Base-by-base conservation (phyloP, 2,329 filamentous ascomycete genomes). In the Diaporthe ilicicola region DNA sequence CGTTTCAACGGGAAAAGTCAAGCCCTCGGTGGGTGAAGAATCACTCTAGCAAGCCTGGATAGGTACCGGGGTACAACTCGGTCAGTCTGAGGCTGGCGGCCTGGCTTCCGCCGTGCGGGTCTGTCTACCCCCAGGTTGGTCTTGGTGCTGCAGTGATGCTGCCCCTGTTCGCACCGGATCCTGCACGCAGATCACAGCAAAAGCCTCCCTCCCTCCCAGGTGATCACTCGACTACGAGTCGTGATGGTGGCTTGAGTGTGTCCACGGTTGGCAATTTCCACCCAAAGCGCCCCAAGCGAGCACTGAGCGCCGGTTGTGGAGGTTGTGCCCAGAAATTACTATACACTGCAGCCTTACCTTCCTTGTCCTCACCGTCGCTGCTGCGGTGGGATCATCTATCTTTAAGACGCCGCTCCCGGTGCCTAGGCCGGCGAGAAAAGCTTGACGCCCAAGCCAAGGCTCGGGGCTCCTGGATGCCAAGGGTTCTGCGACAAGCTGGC, bases 361-460 rank as follows among this genome's bases (percentile, higher is more conserved):
- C n/a, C 42, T 67, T 13, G 19, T 19, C 27, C 42, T 48, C 44
- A 64, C 59, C 59, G 42, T 64, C 59, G 59, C n/a, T 29, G 59
- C 46, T 34, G 59, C 42, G 37, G 59, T 64, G 59, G 59, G 42
- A 42, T 17, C 59, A 32, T 24, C n/a, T n/a, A n/a, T n/a, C n/a
- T n/a, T n/a, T n/a, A n/a, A n/a, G n/a, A n/a, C n/a, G n/a, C n/a
- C 46, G 39, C 51, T 48, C 27, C 68, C 42, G 39, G 39, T 70
- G 34, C 4, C 39, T 42, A 22, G 32, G 24, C 50, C 29, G 59
- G 56, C 42, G 19, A 54, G 59, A 55, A 72, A 72, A 66, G 70
- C 70, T 72, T 72, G 67, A 69, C 59, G n/a, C 32, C 56, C 27
- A 46, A 66, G 67, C 42, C 51, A 66, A 69, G 56, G 55, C 53